Conservation (phyloP, 306 rosid species). For the Lagenaria siceraria region DNA sequence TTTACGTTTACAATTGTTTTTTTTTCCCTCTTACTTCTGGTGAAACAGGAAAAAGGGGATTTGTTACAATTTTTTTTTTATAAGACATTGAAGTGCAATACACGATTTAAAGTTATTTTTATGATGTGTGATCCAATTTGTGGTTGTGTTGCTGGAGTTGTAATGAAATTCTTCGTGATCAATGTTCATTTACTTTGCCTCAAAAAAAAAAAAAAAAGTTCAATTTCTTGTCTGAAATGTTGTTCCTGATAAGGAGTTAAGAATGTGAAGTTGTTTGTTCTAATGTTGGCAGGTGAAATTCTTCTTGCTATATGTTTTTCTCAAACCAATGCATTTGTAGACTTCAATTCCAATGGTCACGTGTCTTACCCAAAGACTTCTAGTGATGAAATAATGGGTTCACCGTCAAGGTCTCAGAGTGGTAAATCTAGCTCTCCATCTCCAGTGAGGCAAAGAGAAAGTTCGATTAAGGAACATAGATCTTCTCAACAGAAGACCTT, state of each 20-base stretch:
- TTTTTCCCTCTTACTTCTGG: not conserved
- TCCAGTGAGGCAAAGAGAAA: conserved; percentile 46
- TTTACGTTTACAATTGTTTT: not conserved
- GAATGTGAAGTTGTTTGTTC: conserved; percentile 13
- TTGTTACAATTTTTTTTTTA: not conserved
- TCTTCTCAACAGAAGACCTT: conserved; percentile 38
- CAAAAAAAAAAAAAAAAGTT: too few relatives aligned
- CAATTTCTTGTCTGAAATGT: not conserved
- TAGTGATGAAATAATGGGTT: conserved; percentile 16
- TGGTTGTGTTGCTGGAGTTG: not conserved
- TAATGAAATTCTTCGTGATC: not conserved
- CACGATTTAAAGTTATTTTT: not conserved
- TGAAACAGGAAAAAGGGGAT: not conserved
- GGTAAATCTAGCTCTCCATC: conserved; percentile 36
- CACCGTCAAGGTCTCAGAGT: conserved; percentile 29
- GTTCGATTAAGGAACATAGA: conserved; percentile 45
- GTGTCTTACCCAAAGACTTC: conserved; percentile 2
- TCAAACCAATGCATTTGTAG: conserved; percentile 25
- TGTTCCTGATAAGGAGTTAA: not conserved
- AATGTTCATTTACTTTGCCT: not conserved
- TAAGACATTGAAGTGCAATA: not conserved
- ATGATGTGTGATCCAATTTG: not conserved
- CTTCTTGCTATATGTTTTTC: conserved; percentile 37
- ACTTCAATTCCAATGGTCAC: conserved; percentile 14
- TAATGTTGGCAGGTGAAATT: conserved; percentile 49